These are phyloP conservation scores for Xerocomellus amylosporus DNA, from an alignment of 768 basidiomycete genomes.

Conservation along the genomic window DNA sequence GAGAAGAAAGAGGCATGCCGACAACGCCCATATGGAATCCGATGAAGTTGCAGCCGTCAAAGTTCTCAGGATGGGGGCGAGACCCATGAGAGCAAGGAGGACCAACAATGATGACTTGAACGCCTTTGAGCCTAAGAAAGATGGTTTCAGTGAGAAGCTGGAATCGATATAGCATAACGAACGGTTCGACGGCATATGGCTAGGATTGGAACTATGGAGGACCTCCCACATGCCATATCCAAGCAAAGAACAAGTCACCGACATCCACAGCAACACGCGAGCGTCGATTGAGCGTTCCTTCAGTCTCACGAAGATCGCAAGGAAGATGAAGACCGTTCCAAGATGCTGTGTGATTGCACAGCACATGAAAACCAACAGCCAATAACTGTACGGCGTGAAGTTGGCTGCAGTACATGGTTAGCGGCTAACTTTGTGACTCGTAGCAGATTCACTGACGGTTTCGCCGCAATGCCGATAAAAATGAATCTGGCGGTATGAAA, in stretches of 20 bases:
- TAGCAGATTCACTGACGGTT: constrained; percentile 57
- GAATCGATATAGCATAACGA: constrained; percentile 9
- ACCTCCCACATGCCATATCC: constrained; percentile 67
- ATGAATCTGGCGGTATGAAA: constrained; percentile 69
- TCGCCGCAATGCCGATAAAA: constrained; percentile 72
- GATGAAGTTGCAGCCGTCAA: constrained; percentile 93
- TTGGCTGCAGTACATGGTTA: constrained; percentile 51
- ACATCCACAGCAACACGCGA: constrained; percentile 63
- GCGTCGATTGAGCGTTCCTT: constrained; percentile 65
- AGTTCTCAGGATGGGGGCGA: constrained; percentile 89
- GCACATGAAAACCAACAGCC: constrained; percentile 64
- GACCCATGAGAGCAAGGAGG: constrained; percentile 82
- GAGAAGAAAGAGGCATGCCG: constrained; percentile 78
- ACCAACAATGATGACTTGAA: constrained; percentile 83
- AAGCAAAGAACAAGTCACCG: constrained; percentile 53
- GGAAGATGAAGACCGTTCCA: constrained; percentile 74
- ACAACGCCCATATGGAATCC: constrained; percentile 95
- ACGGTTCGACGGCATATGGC: constrained; percentile 23
- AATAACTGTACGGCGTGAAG: constrained; percentile 75
- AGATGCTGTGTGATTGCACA: constrained; percentile 84
- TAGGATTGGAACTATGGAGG: constrained; percentile 40
- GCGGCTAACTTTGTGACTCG: constrained; percentile 7
- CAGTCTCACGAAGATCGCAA: constrained; percentile 74
- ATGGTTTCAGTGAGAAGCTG: constrained; percentile 8
- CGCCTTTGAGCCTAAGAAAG: constrained; percentile 57